Evolutionary conservation across 371 early-diverging fungal species (phyloP).

Genomic region (Mucor lusitanicus): DNA sequence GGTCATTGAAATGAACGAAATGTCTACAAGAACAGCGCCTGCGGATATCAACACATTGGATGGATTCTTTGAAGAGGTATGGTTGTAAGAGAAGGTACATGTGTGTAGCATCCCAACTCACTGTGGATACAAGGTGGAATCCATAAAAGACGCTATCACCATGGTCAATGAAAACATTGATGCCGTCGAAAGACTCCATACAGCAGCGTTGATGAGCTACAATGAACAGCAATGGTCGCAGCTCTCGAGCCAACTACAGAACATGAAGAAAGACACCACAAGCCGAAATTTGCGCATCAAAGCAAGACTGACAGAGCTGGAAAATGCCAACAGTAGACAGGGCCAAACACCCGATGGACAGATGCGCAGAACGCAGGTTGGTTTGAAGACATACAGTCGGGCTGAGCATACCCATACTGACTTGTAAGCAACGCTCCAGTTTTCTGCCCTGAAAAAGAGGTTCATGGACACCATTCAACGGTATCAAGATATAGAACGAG

Average conservation of each 20-base stretch:
- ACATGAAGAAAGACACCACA: constrained; percentile 32
- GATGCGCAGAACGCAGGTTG: constrained; percentile 39
- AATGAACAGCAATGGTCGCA: constrained; percentile 44
- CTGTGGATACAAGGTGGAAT: constrained; percentile 25
- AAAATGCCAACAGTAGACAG: constrained; percentile 23
- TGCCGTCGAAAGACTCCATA: constrained; percentile 35
- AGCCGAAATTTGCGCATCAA: constrained; percentile 33
- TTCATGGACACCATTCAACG: constrained; percentile 79
- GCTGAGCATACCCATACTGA: not conserved
- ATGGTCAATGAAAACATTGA: constrained; percentile 36
- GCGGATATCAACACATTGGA: constrained; percentile 26
- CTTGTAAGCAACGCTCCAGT: not conserved
- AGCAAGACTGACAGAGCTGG: constrained; percentile 30
- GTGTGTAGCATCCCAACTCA: not conserved
- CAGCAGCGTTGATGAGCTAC: constrained; percentile 27
- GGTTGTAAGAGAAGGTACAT: not conserved
- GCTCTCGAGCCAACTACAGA: constrained; percentile 29
- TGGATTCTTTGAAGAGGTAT: constrained; percentile 40
- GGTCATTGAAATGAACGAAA: not conserved
- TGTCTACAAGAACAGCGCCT: not conserved
- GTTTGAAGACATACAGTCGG: not conserved
- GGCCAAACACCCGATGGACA: constrained; percentile 29
- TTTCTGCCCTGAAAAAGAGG: constrained; percentile 49
- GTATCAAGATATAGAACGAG: constrained; percentile 75
- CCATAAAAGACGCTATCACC: constrained; percentile 28